Percentiles rank a stretch among this genome's conserved stretches.
Evolutionary conservation across 2,329 filamentous ascomycete species (phyloP).

Genomic region (Graphilbum fragrans): DNA sequence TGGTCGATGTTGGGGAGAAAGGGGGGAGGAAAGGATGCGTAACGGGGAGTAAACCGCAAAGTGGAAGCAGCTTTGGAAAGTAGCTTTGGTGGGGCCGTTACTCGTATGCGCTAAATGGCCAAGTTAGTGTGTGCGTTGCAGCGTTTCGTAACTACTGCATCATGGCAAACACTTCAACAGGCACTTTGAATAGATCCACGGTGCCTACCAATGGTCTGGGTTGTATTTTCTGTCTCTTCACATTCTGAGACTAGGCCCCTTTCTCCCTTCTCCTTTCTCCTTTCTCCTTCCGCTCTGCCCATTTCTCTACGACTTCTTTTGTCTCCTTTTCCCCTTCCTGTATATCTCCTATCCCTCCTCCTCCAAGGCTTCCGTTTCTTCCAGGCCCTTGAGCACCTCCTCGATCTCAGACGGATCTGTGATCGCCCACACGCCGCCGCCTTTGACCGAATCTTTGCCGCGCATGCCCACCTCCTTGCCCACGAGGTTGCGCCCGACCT

Average conservation of each 20-base stretch:
- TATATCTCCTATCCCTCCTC: not conserved
- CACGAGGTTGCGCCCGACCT: conserved; percentile 85
- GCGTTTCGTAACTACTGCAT: no score
- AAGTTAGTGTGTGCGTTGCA: no score
- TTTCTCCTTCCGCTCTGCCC: conserved; percentile 1
- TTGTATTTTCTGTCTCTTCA: no score
- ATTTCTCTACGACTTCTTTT: conserved; percentile 5
- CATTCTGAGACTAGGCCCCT: no score
- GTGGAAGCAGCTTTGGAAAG: no score
- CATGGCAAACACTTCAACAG: no score
- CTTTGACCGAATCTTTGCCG: conserved; percentile 65
- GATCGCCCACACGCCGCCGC: conserved; percentile 87
- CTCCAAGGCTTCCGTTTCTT: conserved; percentile 45
- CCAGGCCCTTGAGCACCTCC: conserved; percentile 50
- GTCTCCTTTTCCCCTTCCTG: not conserved
- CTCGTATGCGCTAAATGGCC: not conserved
- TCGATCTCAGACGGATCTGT: conserved; percentile 69
- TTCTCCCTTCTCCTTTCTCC: conserved; percentile 2
- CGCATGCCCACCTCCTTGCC: conserved; percentile 91
- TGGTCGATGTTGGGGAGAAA: conserved; percentile 14
- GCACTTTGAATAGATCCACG: no score
- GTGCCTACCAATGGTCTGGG: no score
- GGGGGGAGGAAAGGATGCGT: not conserved
- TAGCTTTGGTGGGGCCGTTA: not conserved
- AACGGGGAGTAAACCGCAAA: no score